Evolutionary conservation across 192 early-diverging fungal genomes (phyloP).

Genomic region (Podila verticillata): DNA sequence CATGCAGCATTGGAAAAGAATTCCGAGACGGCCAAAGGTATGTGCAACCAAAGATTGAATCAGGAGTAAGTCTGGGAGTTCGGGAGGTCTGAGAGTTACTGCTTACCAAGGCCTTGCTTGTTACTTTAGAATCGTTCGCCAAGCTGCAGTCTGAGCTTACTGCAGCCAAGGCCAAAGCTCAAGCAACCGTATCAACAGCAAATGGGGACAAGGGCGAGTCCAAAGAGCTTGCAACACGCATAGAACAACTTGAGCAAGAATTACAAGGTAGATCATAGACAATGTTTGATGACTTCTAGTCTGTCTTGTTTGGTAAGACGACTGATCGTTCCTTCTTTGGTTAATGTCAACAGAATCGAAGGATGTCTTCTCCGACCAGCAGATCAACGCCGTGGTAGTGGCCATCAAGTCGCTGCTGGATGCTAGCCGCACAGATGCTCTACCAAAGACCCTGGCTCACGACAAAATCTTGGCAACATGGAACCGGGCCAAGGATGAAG

Average conservation of each 20-base stretch:
- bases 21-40: not conserved
- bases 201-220: slow-evolving; percentile 4
- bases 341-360: slow-evolving; percentile 13
- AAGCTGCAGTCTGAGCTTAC: slow-evolving; percentile 6
- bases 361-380: slow-evolving; percentile 17
- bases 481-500: slow-evolving; percentile 22
- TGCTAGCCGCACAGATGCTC: slow-evolving; percentile 2
- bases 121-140: slow-evolving; percentile 1
- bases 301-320: no score
- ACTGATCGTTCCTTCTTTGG: not conserved
- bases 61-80: not conserved
- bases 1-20: slow-evolving; percentile 16
- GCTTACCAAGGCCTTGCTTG: no score
- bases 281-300: no score
- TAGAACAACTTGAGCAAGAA: slow-evolving; percentile 20
- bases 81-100: not conserved
- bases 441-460: slow-evolving; percentile 1
- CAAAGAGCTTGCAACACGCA: slow-evolving; percentile 9
- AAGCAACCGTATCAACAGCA: not conserved
- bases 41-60: not conserved
- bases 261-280: slow-evolving; percentile 10
- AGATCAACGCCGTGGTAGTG: slow-evolving; percentile 11
- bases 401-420: slow-evolving; percentile 11
- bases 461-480: slow-evolving; percentile 19
- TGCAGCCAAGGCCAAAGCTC: not conserved